Conservation (phyloP, 1,139 yeast species). For the Yamadazyma triangularis region DNA sequence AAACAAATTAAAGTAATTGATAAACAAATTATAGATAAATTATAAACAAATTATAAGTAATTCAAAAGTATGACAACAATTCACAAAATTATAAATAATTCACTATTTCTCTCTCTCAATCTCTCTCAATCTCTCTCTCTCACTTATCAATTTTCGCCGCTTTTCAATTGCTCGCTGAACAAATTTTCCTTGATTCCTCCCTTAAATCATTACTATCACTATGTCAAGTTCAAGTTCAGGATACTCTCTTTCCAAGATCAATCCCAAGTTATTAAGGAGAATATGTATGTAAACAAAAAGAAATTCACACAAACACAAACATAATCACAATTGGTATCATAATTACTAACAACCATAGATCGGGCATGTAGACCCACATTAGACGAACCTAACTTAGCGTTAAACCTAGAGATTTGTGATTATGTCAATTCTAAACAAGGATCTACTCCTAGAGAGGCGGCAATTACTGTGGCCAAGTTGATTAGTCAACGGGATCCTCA, state of each 20-base stretch:
- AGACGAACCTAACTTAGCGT: constrained; percentile 81
- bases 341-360: constrained; percentile 35
- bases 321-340: no score
- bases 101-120: no score
- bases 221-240: constrained; percentile 20
- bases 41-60: no score
- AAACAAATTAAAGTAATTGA: no score
- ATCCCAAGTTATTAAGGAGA: constrained; percentile 59
- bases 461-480: constrained; percentile 79
- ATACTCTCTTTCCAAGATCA: constrained; percentile 45
- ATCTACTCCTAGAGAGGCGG: constrained; percentile 87
- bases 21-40: no score
- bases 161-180: background rate
- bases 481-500: constrained; percentile 83
- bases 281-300: constrained; percentile 47
- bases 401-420: constrained; percentile 91
- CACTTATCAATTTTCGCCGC: background rate
- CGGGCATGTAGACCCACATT: constrained; percentile 87
- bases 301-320: no score
- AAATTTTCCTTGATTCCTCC: constrained; percentile 1
- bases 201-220: constrained; percentile 3
- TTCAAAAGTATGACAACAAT: no score
- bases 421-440: constrained; percentile 91
- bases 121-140: background rate
- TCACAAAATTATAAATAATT: no score